Conservation (phyloP, 305 asterid genomes). For the Solanum hybrid region DNA sequence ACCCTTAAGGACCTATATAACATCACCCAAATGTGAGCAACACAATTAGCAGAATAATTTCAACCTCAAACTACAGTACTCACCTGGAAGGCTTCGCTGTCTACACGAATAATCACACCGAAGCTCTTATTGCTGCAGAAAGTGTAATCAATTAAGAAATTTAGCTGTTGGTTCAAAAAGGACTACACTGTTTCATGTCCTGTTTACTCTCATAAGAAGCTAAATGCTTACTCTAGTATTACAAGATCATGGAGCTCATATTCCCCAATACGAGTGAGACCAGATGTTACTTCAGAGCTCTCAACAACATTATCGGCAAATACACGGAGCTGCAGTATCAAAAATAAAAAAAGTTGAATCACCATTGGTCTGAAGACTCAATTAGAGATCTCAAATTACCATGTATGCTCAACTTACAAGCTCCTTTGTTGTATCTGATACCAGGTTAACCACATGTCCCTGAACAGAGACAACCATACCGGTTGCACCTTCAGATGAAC, state of each 20-base stretch:
- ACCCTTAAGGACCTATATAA: slow-evolving; percentile 89
- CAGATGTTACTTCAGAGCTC: slow-evolving; percentile 96
- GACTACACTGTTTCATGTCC: not conserved
- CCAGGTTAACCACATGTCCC: slow-evolving; percentile 89
- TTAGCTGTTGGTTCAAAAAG: not conserved
- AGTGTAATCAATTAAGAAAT: not conserved
- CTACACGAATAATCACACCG: slow-evolving; percentile 93
- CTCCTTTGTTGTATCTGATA: slow-evolving; percentile 94
- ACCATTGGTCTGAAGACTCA: not conserved
- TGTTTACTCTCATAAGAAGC: not conserved
- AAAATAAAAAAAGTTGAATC: not conserved
- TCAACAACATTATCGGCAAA: slow-evolving; percentile 91
- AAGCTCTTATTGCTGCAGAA: slow-evolving; percentile 81
- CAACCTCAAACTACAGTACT: slow-evolving; percentile 5
- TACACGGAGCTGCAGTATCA: slow-evolving; percentile 56
- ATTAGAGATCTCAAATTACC: slow-evolving; percentile 8
- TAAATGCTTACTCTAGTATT: slow-evolving; percentile 58
- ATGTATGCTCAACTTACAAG: slow-evolving; percentile 38
- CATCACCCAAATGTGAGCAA: slow-evolving; percentile 16
- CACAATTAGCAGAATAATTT: slow-evolving; percentile 2
- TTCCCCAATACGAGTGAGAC: slow-evolving; percentile 76
- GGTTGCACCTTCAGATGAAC: slow-evolving; percentile 91
- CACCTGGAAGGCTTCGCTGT: slow-evolving; percentile 95
- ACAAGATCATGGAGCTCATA: slow-evolving; percentile 98
- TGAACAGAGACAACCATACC: slow-evolving; percentile 97